Conservation (phyloP, 1,284 basidiomycete genomes). For the Mrakiaceae sp. region DNA sequence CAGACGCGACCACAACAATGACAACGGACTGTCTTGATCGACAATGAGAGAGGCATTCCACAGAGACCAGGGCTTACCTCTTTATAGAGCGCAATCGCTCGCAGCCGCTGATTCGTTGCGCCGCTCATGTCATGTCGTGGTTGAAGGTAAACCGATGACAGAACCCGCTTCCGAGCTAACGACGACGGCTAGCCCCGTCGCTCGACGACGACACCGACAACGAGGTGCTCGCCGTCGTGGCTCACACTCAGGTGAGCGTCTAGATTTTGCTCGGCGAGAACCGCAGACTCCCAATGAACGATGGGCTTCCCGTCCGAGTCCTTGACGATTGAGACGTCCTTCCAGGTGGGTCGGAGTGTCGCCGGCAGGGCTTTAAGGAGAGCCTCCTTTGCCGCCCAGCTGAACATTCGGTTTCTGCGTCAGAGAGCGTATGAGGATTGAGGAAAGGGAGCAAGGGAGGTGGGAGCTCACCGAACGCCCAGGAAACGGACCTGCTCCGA, state of each 20-base stretch:
- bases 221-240: slow-evolving; percentile 20
- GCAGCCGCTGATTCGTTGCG: too few relatives aligned
- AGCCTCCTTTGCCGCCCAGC: slow-evolving; percentile 24
- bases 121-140: too few relatives aligned
- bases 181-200: not conserved
- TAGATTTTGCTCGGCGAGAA: slow-evolving; percentile 6
- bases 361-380: slow-evolving; percentile 24
- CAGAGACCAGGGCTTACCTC: too few relatives aligned
- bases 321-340: slow-evolving; percentile 17
- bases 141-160: too few relatives aligned
- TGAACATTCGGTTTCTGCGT: not conserved
- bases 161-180: too few relatives aligned
- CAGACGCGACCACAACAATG: too few relatives aligned
- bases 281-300: slow-evolving; percentile 1
- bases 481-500: not conserved
- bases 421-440: not conserved
- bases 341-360: slow-evolving; percentile 13
- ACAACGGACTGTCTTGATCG: too few relatives aligned
- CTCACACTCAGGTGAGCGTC: slow-evolving; percentile 18
- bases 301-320: not conserved
- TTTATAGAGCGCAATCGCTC: too few relatives aligned
- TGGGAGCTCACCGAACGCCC: slow-evolving; percentile 1
- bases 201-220: slow-evolving; percentile 20
- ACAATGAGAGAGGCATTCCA: too few relatives aligned
- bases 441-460: not conserved